Base-by-base conservation (phyloP, 208 protist genomes). In the Histomonas meleagridis region DNA sequence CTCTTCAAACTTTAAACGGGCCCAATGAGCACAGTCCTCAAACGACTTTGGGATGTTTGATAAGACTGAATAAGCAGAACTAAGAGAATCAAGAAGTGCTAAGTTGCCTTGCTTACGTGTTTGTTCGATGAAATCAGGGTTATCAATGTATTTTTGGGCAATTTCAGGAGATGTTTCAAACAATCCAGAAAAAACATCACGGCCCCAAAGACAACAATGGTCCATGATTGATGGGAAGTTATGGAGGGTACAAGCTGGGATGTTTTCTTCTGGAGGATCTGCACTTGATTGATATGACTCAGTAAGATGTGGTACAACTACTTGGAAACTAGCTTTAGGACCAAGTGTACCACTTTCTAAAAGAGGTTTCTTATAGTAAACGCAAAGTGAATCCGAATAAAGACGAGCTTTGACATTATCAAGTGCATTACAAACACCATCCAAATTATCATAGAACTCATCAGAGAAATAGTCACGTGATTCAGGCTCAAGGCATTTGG, bases 221-320 rank as follows among this genome's bases (percentile, higher is more conserved):
- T 91, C 38, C 0, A 93, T 93, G 43, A 95, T 94, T 94, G 98
- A 97, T 32, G 99, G 99, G 95, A 99, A 99, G 95, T 99, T 99
- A 94, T 99, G 98, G 38, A 99, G 94, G 14, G 98, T 99, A 95
- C 98, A 99, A n/a, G 99, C 95, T 43, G 98, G 98, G 93, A 99
- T 99, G 9, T 95, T 94, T 94, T 98, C 98, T 94, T 99, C 97
- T 43, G 97, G 97, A 35, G 98, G 98, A 94, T 99, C 98, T 91
- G 95, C 94, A 14, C 90, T 90, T 43, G 95, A 96, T 91, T 96
- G 95, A 95, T 99, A 99, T 78, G 95, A 98, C 94, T 99, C 97
- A n/a, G 98, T 99, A 48, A 98, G 92, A 57, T 94, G 94, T 23
- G 98, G 98, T 51, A 99, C 96, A 57, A 99, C 96, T 9, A 97